phyloP scores from a whole-genome alignment of 2,329 filamentous ascomycete species.

The Neonectria coccinea region DNA sequence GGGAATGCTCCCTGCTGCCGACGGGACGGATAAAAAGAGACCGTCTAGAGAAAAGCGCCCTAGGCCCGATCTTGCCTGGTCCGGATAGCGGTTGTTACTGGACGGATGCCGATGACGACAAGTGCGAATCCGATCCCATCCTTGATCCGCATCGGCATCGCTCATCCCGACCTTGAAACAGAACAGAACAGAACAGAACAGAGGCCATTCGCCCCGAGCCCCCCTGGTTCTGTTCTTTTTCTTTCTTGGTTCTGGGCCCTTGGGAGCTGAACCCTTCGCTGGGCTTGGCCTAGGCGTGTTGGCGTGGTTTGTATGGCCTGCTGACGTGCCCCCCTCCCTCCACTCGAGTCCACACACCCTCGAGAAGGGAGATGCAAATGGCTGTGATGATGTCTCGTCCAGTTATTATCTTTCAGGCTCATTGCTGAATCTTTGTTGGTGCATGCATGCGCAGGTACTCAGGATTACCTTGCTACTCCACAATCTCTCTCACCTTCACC shows the following conservation, averaged over 20 bases:
- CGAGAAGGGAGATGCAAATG: constrained; percentile 11
- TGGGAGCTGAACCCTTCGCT: not conserved
- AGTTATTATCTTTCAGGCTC: not conserved
- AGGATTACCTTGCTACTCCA: constrained; percentile 18
- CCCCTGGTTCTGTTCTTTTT: too few species aligned
- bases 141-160: not conserved
- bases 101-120: constrained; percentile 37
- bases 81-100: constrained; percentile 21
- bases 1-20: not conserved
- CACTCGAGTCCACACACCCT: constrained; percentile 14
- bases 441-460: not conserved
- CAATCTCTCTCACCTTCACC: constrained; percentile 32
- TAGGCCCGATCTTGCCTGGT: constrained; percentile 34
- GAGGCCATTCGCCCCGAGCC: not conserved
- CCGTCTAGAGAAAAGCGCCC: not conserved
- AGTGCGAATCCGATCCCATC: constrained; percentile 30
- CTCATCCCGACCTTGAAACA: constrained; percentile 12
- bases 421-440: not conserved
- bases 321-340: constrained; percentile 13
- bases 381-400: constrained; percentile 9
- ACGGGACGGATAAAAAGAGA: not conserved
- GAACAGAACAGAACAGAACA: not conserved
- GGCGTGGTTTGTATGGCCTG: constrained; percentile 17
- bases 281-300: not conserved
- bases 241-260: not conserved